Conservation (phyloP, 2,329 filamentous ascomycete genomes). For the Fusarium decemcellulare region DNA sequence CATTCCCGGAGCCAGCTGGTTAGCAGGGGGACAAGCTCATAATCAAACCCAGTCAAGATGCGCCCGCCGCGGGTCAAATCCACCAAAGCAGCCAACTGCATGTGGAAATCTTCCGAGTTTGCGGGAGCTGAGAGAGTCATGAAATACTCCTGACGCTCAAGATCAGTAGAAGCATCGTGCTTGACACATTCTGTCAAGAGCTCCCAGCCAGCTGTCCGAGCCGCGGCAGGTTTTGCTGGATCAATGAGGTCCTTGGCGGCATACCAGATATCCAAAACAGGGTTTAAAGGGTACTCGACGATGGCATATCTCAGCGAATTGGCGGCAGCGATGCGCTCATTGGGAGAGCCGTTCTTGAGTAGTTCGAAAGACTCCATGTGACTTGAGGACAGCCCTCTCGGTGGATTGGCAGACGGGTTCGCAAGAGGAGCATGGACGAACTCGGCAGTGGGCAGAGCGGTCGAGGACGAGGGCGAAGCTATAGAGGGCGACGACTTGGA, state of each 20-base stretch:
- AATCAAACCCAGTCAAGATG: slow-evolving; percentile 76
- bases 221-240: slow-evolving; percentile 64
- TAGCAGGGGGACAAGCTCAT: slow-evolving; percentile 74
- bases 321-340: slow-evolving; percentile 71
- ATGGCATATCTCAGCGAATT: slow-evolving; percentile 69
- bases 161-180: slow-evolving; percentile 73
- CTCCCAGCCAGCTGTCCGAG: slow-evolving; percentile 74
- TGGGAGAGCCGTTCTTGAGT: slow-evolving; percentile 65
- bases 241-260: slow-evolving; percentile 76
- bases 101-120: slow-evolving; percentile 74
- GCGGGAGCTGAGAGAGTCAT: slow-evolving; percentile 70
- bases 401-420: slow-evolving; percentile 54
- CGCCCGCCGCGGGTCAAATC: slow-evolving; percentile 74
- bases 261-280: slow-evolving; percentile 75
- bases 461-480: slow-evolving; percentile 57
- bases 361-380: slow-evolving; percentile 69
- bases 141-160: slow-evolving; percentile 77
- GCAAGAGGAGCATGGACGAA: slow-evolving; percentile 60
- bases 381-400: slow-evolving; percentile 62
- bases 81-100: slow-evolving; percentile 74
- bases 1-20: slow-evolving; percentile 71
- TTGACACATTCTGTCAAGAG: slow-evolving; percentile 76
- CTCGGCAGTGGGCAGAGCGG: slow-evolving; percentile 59
- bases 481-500: slow-evolving; percentile 64
- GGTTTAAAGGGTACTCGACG: slow-evolving; percentile 70